Evolutionary conservation across 148 eudicot species (phyloP).

Genomic region (Silene conica): DNA sequence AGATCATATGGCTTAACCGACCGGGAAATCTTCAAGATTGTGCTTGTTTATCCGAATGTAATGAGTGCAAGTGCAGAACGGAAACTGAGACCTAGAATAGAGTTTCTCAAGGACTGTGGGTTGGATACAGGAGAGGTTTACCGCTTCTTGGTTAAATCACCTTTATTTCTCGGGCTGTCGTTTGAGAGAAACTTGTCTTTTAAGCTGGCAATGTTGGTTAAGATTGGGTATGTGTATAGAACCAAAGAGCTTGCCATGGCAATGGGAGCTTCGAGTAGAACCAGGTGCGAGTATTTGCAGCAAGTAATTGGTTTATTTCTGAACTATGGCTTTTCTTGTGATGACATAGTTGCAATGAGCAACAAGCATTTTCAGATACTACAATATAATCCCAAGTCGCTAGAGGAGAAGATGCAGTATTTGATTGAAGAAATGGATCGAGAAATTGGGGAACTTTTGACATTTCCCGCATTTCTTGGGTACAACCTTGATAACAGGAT

Average conservation of each 20-base stretch:
- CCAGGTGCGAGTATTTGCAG: slow-evolving; percentile 77
- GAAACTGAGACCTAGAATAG: slow-evolving; percentile 72
- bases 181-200: slow-evolving; percentile 66
- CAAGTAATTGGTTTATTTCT: slow-evolving; percentile 62
- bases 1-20: slow-evolving; percentile 62
- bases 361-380: slow-evolving; percentile 80
- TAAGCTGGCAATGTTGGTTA: slow-evolving; percentile 65
- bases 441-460: slow-evolving; percentile 75
- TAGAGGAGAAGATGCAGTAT: slow-evolving; percentile 80
- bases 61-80: slow-evolving; percentile 76
- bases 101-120: slow-evolving; percentile 77
- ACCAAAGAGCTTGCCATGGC: slow-evolving; percentile 85
- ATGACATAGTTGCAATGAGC: slow-evolving; percentile 79
- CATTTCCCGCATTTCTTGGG: slow-evolving; percentile 93
- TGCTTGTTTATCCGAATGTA: slow-evolving; percentile 68
- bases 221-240: slow-evolving; percentile 67
- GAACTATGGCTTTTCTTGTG: slow-evolving; percentile 65
- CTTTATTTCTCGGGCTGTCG: slow-evolving; percentile 70
- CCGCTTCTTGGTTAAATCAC: slow-evolving; percentile 64
- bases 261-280: slow-evolving; percentile 83
- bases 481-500: slow-evolving; percentile 86
- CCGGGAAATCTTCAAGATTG: slow-evolving; percentile 65
- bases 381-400: slow-evolving; percentile 72
- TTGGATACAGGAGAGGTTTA: slow-evolving; percentile 65
- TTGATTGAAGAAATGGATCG: slow-evolving; percentile 85